Conservation (phyloP, 305 asterid genomes). For the Solanum hybrid region DNA sequence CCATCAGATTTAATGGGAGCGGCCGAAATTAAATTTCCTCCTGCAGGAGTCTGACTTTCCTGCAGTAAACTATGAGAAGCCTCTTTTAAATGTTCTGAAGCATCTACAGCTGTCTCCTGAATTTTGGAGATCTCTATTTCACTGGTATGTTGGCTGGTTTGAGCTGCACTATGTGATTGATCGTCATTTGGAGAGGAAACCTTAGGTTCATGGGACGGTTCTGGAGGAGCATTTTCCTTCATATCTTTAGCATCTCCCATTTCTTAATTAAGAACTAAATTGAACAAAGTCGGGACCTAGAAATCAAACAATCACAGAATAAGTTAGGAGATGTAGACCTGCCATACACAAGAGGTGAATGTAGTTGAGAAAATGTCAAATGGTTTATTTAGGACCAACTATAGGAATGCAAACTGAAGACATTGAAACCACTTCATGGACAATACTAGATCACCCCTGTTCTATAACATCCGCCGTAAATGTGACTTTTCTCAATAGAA, state of each 20-base stretch:
- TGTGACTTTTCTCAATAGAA: neutral
- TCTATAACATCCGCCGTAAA: neutral
- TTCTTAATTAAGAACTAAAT: conserved; percentile 6
- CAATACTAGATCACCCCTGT: neutral
- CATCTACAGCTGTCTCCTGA: conserved; percentile 1
- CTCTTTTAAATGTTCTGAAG: conserved; percentile 7
- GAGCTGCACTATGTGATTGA: conserved; percentile 18
- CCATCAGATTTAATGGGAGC: conserved; percentile 9
- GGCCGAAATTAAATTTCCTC: neutral
- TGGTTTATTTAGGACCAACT: neutral
- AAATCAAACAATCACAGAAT: conserved; percentile 6
- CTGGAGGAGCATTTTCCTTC: conserved; percentile 27
- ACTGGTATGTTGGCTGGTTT: conserved; percentile 5
- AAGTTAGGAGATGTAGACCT: neutral
- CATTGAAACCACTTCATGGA: neutral
- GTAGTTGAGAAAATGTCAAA: neutral
- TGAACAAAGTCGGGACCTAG: conserved; percentile 21
- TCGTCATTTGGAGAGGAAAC: conserved; percentile 24
- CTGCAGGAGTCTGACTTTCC: conserved; percentile 2
- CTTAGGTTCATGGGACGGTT: conserved; percentile 24
- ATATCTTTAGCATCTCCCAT: conserved; percentile 46
- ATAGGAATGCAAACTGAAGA: neutral
- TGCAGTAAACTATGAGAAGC: neutral
- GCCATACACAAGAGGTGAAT: neutral
- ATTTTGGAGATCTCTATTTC: neutral